Evolutionary conservation across 495 filamentous ascomycete species (phyloP).

Genomic region (Penicillium simplicissimum): DNA sequence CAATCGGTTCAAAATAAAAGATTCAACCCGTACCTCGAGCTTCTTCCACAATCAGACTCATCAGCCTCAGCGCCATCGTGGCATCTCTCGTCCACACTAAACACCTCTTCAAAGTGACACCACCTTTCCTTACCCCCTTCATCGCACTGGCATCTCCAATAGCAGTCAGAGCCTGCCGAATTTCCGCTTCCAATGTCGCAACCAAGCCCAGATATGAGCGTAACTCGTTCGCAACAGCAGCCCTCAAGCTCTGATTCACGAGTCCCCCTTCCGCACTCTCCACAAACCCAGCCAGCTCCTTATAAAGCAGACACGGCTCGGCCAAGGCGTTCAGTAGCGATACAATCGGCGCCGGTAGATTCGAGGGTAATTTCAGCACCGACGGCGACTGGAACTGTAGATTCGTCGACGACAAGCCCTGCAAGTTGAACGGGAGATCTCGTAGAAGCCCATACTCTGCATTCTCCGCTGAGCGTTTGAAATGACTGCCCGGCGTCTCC

Average conservation of each 20-base stretch:
- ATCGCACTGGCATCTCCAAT: slow-evolving; percentile 65
- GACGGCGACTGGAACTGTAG: slow-evolving; percentile 69
- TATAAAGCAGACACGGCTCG: slow-evolving; percentile 89
- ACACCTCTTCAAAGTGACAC: slow-evolving; percentile 94
- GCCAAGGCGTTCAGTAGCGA: slow-evolving; percentile 87
- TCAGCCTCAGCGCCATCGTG: slow-evolving; percentile 91
- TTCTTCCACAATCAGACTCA: slow-evolving; percentile 93
- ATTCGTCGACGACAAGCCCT: slow-evolving; percentile 85
- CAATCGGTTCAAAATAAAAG: background rate
- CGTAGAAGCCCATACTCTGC: slow-evolving; percentile 76
- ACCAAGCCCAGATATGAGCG: slow-evolving; percentile 91
- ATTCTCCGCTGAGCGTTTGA: slow-evolving; percentile 49
- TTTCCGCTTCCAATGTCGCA: slow-evolving; percentile 91
- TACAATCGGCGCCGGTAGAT: slow-evolving; percentile 79
- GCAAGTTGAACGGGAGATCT: slow-evolving; percentile 91
- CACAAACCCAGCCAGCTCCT: slow-evolving; percentile 75
- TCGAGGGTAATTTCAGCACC: slow-evolving; percentile 70
- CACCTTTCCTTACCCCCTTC: slow-evolving; percentile 72
- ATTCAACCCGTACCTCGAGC: slow-evolving; percentile 58
- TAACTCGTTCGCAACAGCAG: slow-evolving; percentile 81
- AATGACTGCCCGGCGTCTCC: slow-evolving; percentile 8
- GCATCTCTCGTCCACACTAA: slow-evolving; percentile 97
- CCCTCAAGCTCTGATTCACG: slow-evolving; percentile 90
- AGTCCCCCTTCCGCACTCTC: slow-evolving; percentile 70
- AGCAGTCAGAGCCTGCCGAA: slow-evolving; percentile 70